Conservation (phyloP, 2,329 filamentous ascomycete species). For the Paracamarosporium sp. region DNA sequence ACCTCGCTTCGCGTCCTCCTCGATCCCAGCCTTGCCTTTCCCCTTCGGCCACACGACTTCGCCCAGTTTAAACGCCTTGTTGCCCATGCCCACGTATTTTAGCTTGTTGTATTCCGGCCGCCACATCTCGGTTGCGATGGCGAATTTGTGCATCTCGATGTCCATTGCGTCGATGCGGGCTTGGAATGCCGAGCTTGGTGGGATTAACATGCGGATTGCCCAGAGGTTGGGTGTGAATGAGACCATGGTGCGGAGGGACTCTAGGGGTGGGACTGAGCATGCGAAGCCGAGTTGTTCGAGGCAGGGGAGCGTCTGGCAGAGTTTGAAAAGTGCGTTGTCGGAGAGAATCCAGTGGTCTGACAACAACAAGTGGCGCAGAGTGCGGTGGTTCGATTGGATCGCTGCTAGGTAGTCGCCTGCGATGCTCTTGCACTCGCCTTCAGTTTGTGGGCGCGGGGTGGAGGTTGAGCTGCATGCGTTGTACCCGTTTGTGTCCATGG, state of each 20-base stretch:
- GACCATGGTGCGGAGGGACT: conserved; percentile 44
- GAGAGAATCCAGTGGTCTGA: conserved; percentile 62
- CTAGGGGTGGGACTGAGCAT: conserved; percentile 60
- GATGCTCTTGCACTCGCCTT: conserved; percentile 42
- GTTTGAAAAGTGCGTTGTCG: conserved; percentile 54
- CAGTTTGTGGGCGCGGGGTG: conserved; percentile 18
- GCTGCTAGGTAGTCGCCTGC: conserved; percentile 57
- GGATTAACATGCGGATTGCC: conserved; percentile 49
- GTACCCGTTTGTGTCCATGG: conserved; percentile 22
- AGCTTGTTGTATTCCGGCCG: conserved; percentile 41
- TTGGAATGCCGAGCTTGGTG: conserved; percentile 29
- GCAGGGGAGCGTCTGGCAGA: conserved; percentile 63
- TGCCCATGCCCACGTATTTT: conserved; percentile 49
- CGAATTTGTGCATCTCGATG: conserved; percentile 40
- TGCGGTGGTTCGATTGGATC: conserved; percentile 58
- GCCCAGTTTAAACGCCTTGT: conserved; percentile 47
- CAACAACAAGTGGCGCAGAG: conserved; percentile 63
- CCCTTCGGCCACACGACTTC: conserved; percentile 31
- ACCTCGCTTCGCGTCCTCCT: conserved; percentile 23
- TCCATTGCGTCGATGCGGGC: conserved; percentile 35
- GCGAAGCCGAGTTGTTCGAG: conserved; percentile 65
- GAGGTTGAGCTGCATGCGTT: conserved; percentile 28
- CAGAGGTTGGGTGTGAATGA: conserved; percentile 47
- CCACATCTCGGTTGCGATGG: conserved; percentile 42
- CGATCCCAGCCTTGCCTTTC: conserved; percentile 1